These are phyloP conservation scores for Lenwebbia sp. DNA, from an alignment of 345 rosid species.

Conservation along the genomic window DNA sequence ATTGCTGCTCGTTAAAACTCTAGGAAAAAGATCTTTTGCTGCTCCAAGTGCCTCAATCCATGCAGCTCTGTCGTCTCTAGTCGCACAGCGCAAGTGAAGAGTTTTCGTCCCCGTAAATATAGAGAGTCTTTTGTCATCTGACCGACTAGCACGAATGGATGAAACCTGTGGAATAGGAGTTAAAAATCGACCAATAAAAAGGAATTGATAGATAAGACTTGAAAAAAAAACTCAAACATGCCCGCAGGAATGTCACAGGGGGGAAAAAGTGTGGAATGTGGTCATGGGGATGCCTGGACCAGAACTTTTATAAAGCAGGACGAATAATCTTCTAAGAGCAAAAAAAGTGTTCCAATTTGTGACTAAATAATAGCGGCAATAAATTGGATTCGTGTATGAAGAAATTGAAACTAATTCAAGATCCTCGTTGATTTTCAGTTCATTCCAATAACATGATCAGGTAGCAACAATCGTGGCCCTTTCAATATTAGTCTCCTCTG, in stretches of 20 bases:
- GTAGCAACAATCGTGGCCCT: neutral
- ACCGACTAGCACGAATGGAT: slow-evolving; percentile 86
- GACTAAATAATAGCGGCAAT: neutral
- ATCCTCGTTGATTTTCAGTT: neutral
- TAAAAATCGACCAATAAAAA: neutral
- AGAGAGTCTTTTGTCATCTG: slow-evolving; percentile 92
- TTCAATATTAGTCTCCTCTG: neutral
- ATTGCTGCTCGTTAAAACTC: slow-evolving; percentile 47
- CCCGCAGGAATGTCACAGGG: neutral
- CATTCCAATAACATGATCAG: neutral
- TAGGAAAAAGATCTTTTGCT: slow-evolving; percentile 83
- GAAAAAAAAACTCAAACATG: neutral
- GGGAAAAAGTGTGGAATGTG: neutral
- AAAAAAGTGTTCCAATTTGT: neutral
- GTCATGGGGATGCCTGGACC: neutral
- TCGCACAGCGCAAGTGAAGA: slow-evolving; percentile 73
- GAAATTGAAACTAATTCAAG: neutral
- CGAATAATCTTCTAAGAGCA: neutral
- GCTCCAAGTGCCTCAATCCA: slow-evolving; percentile 86
- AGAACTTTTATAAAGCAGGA: neutral
- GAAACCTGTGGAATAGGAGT: slow-evolving; percentile 58
- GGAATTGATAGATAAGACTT: neutral
- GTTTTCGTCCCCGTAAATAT: slow-evolving; percentile 97
- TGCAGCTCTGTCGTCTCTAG: slow-evolving; percentile 66
- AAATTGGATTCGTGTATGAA: neutral